Base-by-base conservation (phyloP, 768 basidiomycete species). In the Tulasnella calospora region DNA sequence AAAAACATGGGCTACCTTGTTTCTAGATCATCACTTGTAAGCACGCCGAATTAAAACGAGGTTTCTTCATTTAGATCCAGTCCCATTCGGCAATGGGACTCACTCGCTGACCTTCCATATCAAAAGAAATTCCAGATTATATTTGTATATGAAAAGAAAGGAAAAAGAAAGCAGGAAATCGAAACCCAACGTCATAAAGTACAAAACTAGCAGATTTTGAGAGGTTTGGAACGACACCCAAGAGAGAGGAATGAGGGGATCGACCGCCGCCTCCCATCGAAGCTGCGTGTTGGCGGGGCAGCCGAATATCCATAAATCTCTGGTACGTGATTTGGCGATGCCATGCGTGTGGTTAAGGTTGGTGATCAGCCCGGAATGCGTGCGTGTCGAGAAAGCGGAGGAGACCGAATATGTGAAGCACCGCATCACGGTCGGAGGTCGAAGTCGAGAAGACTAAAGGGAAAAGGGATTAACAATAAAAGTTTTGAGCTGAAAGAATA, bases 281-380 rank as follows among this genome's bases (percentile, higher is more conserved):
- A 12, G 74, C 21, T 36, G 46, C n/a, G 41, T 75, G 74, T 41
- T 73, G 38, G 79, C 79, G 23, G 79, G 79, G 23, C 79, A 79
- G 27, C 40, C 47, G 55, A 79, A 79, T n/a, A 79, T 79, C 79
- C 79, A 79, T 23, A 79, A 46, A n/a, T 79, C 79, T 33, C 73
- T 79, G 8, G 76, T 27, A 30, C 79, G 77, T 33, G 79, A 79
- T 30, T 69, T 79, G 7, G 76, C n/a, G n/a, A n/a, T n/a, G n/a
- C 76, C 76, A 41, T 79, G 79, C 17, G 41, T 61, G 6, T 79
- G 78, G 78, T 67, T 71, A 17, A 79, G 27, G 40, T 79, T 75
- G 57, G 79, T 80, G 27, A 79, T 19, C 41, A 79, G 79, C 23
- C n/a, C 38, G 38, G 70, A 79, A 67, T 2, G 30, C 0, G 27